Evolutionary conservation across 352 stramenopile genomes (phyloP), one percentile per base, ranked within the genome.

Genomic region (Pythium phragmiticola): DNA sequence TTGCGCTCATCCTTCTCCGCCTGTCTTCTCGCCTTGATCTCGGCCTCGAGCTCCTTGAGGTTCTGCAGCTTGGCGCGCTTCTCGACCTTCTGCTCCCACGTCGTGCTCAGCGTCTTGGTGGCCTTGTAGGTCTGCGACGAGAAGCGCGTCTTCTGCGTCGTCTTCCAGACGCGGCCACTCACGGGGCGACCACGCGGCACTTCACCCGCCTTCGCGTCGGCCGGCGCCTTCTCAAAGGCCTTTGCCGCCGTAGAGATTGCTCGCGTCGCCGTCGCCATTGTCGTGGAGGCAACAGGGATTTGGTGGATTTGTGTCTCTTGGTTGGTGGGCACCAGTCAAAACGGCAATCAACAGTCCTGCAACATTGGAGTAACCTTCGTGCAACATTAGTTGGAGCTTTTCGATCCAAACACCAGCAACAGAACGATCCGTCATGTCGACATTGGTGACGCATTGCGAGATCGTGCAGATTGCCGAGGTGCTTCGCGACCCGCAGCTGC

Each of bases 1-100:
- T 85, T 84, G 70, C 88, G 88, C 30, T 83, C 87, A 26, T 92
- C 75, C 33, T 84, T 83, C 68, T 94, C 82, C 4, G 64, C 70
- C 67, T 92, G 84, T 72, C 78, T 77, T 9, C 81, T 63, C n/a
- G 63, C 60, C 64, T 88, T 94, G 58, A 96, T 95, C 68, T 95
- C 87, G 45, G 66, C 63, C 76, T 96, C 74, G 51, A 95, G 69
- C 3, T 85, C 82, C 70, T 96, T 94, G 23, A 94, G 76, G 66
- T 95, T 81, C 65, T 95, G 87, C 17, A 80, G 68, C 74, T 89
- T 88, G 51, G 80, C 67, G 54, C 84, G 80, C 69, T 90, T 85
- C 36, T 82, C 72, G 75, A 91, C 63, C 73, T 96, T 96, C 69
- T 89, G 71, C 36, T 96, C 87, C 88, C 88, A 96, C 58, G 88